Evolutionary conservation across 2,329 filamentous ascomycete species (phyloP).

Genomic region (Monilinia laxa): DNA sequence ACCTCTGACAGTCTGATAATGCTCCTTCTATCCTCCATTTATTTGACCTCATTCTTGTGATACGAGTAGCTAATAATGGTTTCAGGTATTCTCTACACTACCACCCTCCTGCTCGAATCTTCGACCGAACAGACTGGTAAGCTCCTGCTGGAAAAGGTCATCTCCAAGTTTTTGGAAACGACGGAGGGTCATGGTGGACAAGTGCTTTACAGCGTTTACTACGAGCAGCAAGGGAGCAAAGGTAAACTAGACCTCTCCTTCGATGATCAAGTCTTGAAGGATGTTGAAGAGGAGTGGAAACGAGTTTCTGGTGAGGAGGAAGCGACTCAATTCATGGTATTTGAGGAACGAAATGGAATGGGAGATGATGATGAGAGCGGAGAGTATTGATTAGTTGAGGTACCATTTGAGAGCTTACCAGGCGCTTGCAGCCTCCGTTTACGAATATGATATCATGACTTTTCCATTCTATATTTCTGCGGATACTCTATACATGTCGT

Average conservation of each 20-base stretch:
- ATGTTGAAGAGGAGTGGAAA: conserved; percentile 72
- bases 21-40: conserved; percentile 35
- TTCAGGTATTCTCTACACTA: conserved; percentile 42
- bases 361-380: conserved; percentile 57
- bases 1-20: conserved; percentile 88
- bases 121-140: conserved; percentile 31
- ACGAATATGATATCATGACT: conserved; percentile 13
- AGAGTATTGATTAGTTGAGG: conserved; percentile 31
- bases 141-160: conserved; percentile 19
- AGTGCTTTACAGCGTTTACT: conserved; percentile 54
- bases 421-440: conserved; percentile 12
- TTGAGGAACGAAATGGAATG: conserved; percentile 68
- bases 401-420: not conserved
- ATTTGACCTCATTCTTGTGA: conserved; percentile 21
- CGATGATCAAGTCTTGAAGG: conserved; percentile 65
- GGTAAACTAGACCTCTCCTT: conserved; percentile 67
- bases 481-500: not conserved
- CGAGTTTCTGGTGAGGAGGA: conserved; percentile 44
- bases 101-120: conserved; percentile 27
- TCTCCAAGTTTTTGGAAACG: conserved; percentile 38
- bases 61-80: conserved; percentile 29
- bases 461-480: not conserved
- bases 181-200: conserved; percentile 37
- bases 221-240: conserved; percentile 49
- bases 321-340: conserved; percentile 65